Base-by-base conservation (phyloP, 108 stramenopile species). In the Mediolabrus comicus region DNA sequence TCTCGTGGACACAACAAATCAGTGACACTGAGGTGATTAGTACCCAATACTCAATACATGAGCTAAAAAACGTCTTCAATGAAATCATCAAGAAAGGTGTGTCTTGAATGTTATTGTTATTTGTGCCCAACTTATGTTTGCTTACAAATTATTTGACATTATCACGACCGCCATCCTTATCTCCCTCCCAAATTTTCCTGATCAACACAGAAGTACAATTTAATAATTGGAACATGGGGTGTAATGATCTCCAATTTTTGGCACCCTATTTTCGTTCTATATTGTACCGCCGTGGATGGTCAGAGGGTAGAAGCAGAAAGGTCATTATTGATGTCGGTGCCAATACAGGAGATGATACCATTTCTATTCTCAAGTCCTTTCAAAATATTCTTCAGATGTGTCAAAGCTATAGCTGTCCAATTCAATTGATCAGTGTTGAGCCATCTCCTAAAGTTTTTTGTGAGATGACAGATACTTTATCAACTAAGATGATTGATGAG, bases 361-460 rank as follows among this genome's bases (percentile, higher is more conserved):
- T 52, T 13, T 52, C 49, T 8, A 49, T 65, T 14, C 17, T 29
- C 1, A 52, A 52, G 19, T 24, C 29, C 19, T 65, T 65, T 52
- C 63, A 65, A 1, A 43, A 30, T 8, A 43, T 62, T 12, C 43
- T 52, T 65, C 29, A 52, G n/a, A 65, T 65, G 63, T 65, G 63
- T 31, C 6, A 28, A 11, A 4, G 5, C 0, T 49, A 29, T 26
- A 52, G 25, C 14, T 30, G 29, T 7, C 49, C 63, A 0, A 31
- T 65, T 2, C 25, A 65, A 27, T 6, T 65, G 25, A 22, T 65
- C 10, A 32, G 49, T 49, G 49, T 65, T 49, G 63, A 65, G 49
- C 63, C 63, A 28, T 52, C 49, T 52, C 63, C 63, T 11, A 65
- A 65, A 26, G 63, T 65, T 13, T 65, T 65, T 65, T 65, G 63